Conservation (phyloP, 2,329 filamentous ascomycete species). For the Stachybotrys chartarum region DNA sequence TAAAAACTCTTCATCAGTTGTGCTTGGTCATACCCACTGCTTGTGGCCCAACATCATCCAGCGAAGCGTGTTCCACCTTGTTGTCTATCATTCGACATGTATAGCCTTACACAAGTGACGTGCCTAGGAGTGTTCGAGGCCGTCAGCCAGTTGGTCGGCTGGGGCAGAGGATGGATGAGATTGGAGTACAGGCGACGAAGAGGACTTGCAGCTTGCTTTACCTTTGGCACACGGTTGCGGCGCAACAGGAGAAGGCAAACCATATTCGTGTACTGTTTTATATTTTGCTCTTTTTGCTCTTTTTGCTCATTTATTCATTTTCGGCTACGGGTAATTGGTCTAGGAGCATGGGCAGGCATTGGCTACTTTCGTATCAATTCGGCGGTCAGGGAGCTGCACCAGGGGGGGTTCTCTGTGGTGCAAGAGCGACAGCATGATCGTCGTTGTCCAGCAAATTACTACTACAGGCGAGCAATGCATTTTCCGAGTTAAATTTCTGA, state of each 20-base stretch:
- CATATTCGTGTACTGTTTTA: background rate
- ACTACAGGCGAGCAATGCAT: background rate
- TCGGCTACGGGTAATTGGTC: background rate
- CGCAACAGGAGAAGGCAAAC: background rate
- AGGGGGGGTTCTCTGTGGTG: background rate
- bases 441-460: background rate
- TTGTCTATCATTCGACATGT: background rate
- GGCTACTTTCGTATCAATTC: background rate
- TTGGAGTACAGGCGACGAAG: background rate
- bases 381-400: background rate
- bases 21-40: slow-evolving; percentile 1
- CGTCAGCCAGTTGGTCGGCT: background rate
- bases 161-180: background rate
- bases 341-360: background rate
- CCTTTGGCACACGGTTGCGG: background rate
- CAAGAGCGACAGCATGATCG: background rate
- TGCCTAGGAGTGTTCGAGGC: background rate
- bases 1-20: slow-evolving; percentile 6
- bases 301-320: background rate
- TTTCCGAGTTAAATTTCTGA: background rate
- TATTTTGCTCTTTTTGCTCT: background rate
- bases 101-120: background rate
- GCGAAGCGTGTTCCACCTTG: background rate
- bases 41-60: background rate
- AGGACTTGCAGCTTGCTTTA: background rate